Percentiles rank a stretch among this genome's conserved stretches.
These are phyloP conservation scores for Malbranchea zuffiana DNA, from an alignment of 2,329 filamentous ascomycete species.

Conservation along the genomic window DNA sequence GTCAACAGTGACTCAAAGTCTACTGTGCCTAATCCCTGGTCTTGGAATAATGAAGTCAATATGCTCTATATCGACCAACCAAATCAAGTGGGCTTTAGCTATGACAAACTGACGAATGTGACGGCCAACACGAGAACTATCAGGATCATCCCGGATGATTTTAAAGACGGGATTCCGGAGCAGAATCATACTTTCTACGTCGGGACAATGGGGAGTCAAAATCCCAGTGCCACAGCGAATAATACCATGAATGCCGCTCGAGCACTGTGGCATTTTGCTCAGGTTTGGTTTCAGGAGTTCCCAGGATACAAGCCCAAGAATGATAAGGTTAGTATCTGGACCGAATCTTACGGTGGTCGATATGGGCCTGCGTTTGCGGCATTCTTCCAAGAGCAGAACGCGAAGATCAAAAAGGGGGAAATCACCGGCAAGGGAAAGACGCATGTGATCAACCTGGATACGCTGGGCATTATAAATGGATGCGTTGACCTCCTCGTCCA, in stretches of 20 bases:
- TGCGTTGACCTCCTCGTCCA: conserved; percentile 56
- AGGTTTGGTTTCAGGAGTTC: conserved; percentile 53
- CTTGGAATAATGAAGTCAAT: conserved; percentile 49
- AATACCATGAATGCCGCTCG: conserved; percentile 44
- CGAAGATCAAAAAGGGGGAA: conserved; percentile 27
- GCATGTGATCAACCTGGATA: conserved; percentile 11
- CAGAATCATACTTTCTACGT: conserved; percentile 42
- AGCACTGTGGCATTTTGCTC: conserved; percentile 49
- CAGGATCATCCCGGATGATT: conserved; percentile 7
- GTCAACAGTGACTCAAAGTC: conserved; percentile 29
- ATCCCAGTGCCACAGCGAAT: conserved; percentile 36
- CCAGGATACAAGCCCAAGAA: conserved; percentile 51
- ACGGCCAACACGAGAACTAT: conserved; percentile 19
- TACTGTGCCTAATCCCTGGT: conserved; percentile 39
- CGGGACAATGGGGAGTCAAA: conserved; percentile 42
- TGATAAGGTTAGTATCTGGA: conserved; percentile 38
- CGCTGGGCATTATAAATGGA: conserved; percentile 37
- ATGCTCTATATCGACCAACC: conserved; percentile 62
- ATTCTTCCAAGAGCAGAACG: conserved; percentile 34
- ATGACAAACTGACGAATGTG: conserved; percentile 35
- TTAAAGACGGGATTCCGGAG: conserved; percentile 21
- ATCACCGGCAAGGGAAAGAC: conserved; percentile 17
- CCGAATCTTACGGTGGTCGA: conserved; percentile 37
- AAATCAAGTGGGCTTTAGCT: conserved; percentile 49
- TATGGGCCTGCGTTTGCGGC: conserved; percentile 34